Evolutionary conservation across 495 filamentous ascomycete genomes (phyloP).

Genomic region (Parathielavia hyrcaniae): DNA sequence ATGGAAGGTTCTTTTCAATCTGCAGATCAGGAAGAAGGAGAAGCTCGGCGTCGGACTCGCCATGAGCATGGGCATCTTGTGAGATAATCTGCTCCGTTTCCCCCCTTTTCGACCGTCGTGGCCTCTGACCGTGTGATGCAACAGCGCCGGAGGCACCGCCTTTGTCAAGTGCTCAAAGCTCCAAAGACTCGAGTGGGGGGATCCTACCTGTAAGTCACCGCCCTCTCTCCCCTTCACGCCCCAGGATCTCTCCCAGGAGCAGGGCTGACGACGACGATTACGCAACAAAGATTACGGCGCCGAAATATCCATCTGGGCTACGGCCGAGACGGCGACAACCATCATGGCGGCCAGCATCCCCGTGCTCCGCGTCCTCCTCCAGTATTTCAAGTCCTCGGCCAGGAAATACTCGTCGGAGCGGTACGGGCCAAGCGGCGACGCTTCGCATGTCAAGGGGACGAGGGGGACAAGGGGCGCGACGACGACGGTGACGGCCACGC

Average conservation of each 20-base stretch:
- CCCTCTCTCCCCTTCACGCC: background rate
- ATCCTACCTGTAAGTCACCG: background rate
- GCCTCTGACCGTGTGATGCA: background rate
- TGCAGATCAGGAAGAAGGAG: conserved; percentile 35
- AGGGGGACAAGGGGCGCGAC: background rate
- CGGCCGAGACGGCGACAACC: background rate
- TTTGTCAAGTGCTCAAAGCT: background rate
- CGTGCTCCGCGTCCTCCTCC: background rate
- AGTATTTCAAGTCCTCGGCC: background rate
- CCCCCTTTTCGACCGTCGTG: background rate
- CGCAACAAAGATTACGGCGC: background rate
- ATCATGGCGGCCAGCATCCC: background rate
- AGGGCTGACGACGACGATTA: too few relatives aligned
- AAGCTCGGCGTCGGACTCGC: conserved; percentile 36
- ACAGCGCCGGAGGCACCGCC: background rate
- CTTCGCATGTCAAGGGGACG: too few relatives aligned
- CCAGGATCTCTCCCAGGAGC: too few relatives aligned
- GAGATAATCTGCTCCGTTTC: conserved; percentile 10
- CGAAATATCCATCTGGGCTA: background rate
- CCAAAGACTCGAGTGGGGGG: background rate
- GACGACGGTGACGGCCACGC: background rate
- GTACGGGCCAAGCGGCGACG: background rate
- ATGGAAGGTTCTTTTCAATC: conserved; percentile 33
- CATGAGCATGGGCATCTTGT: conserved; percentile 42
- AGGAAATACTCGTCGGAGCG: background rate